Evolutionary conservation across 2,329 filamentous ascomycete species (phyloP).

Genomic region (Calonectria pseudoturangicola): DNA sequence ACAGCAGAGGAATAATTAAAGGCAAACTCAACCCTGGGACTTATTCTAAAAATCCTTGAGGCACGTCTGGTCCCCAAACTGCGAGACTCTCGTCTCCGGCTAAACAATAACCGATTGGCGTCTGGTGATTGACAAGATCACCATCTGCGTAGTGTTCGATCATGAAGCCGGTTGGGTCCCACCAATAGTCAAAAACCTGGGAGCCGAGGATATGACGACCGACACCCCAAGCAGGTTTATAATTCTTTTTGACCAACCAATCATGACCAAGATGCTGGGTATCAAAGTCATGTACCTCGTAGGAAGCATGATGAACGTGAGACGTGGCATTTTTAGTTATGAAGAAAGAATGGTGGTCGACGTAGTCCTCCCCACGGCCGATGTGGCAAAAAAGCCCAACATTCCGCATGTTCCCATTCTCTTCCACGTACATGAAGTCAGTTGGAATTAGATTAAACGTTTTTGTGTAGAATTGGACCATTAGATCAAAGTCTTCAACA

Average conservation of each 20-base stretch:
- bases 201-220: conserved; percentile 81
- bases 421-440: conserved; percentile 35
- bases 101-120: neutral
- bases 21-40: neutral
- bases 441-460: conserved; percentile 35
- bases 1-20: too few species aligned
- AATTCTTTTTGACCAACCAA: conserved; percentile 78
- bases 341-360: conserved; percentile 72
- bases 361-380: conserved; percentile 64
- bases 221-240: conserved; percentile 81
- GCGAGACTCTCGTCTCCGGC: neutral
- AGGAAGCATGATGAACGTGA: conserved; percentile 81
- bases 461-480: conserved; percentile 32
- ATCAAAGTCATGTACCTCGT: conserved; percentile 84
- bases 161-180: conserved; percentile 34
- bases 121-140: conserved; percentile 21
- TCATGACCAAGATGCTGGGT: conserved; percentile 82
- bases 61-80: conserved; percentile 15
- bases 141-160: conserved; percentile 39
- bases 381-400: conserved; percentile 64
- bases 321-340: conserved; percentile 61
- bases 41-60: neutral
- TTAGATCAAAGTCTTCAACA: conserved; percentile 20
- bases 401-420: neutral
- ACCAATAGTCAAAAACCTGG: conserved; percentile 75